These are phyloP conservation scores for Colletotrichum sp. DNA, from an alignment of 2,329 filamentous ascomycete genomes.

Conservation along the genomic window DNA sequence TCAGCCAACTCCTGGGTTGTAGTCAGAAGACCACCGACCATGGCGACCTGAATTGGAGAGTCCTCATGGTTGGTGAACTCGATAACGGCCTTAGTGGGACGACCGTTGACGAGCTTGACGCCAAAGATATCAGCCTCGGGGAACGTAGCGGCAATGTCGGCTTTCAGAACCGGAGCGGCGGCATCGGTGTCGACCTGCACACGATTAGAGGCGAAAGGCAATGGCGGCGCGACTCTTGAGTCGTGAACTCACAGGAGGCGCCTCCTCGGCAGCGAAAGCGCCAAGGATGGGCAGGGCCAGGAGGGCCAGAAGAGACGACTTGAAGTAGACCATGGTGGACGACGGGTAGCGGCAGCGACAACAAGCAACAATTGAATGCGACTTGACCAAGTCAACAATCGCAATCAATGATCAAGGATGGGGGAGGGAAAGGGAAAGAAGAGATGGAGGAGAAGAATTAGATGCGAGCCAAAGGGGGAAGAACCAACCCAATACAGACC, in stretches of 20 bases:
- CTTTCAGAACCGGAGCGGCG: constrained; percentile 50
- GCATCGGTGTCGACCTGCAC: constrained; percentile 26
- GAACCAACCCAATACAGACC: background rate
- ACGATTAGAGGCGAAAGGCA: background rate
- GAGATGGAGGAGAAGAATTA: background rate
- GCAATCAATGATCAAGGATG: constrained; percentile 20
- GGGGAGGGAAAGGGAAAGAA: background rate
- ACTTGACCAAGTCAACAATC: constrained; percentile 33
- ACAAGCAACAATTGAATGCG: constrained; percentile 9
- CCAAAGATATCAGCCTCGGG: constrained; percentile 84
- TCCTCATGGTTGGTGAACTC: constrained; percentile 86
- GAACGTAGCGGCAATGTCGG: constrained; percentile 69
- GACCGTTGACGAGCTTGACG: constrained; percentile 93
- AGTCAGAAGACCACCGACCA: constrained; percentile 78
- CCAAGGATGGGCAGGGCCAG: constrained; percentile 72
- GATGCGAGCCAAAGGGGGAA: background rate
- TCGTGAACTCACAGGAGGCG: constrained; percentile 48
- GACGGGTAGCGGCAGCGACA: constrained; percentile 18
- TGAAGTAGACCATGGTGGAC: constrained; percentile 72
- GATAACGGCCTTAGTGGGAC: constrained; percentile 81
- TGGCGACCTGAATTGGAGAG: constrained; percentile 73
- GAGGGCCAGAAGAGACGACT: constrained; percentile 73
- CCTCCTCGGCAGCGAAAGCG: constrained; percentile 63
- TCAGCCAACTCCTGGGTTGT: constrained; percentile 57
- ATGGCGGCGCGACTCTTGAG: background rate